These are phyloP conservation scores for Rutstroemia sp. DNA, from an alignment of 2,329 filamentous ascomycete genomes.

Conservation along the genomic window DNA sequence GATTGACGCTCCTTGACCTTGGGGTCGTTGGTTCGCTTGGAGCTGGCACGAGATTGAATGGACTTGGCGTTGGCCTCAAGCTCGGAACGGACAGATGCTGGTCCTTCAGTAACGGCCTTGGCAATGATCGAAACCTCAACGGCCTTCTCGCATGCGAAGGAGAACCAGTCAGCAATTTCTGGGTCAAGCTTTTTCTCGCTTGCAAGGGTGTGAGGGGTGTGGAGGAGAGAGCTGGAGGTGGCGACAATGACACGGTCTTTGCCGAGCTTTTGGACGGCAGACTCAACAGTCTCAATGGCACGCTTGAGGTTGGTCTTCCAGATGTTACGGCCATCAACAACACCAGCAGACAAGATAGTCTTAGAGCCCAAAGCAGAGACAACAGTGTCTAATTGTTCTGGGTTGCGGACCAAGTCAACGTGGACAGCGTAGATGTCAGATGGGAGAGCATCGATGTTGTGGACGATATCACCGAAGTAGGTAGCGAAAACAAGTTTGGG, in stretches of 20 bases:
- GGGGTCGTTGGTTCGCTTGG: conserved; percentile 92
- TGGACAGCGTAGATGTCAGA: conserved; percentile 79
- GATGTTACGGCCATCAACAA: conserved; percentile 98
- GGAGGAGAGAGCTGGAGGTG: conserved; percentile 94
- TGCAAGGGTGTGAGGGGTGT: conserved; percentile 95
- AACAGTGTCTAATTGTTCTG: conserved; percentile 90
- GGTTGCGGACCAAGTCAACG: conserved; percentile 94
- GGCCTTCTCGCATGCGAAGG: conserved; percentile 93
- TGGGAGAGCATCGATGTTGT: conserved; percentile 91
- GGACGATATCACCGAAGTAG: conserved; percentile 98
- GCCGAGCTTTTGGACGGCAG: conserved; percentile 88
- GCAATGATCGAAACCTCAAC: conserved; percentile 85
- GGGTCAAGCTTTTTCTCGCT: conserved; percentile 97
- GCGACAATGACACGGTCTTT: conserved; percentile 96
- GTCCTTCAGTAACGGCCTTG: conserved; percentile 92
- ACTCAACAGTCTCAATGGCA: conserved; percentile 85
- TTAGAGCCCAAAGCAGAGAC: conserved; percentile 75
- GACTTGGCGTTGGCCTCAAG: conserved; percentile 97
- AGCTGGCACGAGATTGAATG: conserved; percentile 81
- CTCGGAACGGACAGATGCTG: conserved; percentile 75
- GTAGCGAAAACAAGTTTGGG: conserved; percentile 88
- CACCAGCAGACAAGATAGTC: conserved; percentile 88
- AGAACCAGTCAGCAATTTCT: conserved; percentile 97
- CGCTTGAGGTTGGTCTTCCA: conserved; percentile 99
- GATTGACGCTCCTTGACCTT: conserved; percentile 94